These are phyloP conservation scores for Areca catechu DNA, from an alignment of 176 grass and related monocot genomes.

Conservation along the genomic window DNA sequence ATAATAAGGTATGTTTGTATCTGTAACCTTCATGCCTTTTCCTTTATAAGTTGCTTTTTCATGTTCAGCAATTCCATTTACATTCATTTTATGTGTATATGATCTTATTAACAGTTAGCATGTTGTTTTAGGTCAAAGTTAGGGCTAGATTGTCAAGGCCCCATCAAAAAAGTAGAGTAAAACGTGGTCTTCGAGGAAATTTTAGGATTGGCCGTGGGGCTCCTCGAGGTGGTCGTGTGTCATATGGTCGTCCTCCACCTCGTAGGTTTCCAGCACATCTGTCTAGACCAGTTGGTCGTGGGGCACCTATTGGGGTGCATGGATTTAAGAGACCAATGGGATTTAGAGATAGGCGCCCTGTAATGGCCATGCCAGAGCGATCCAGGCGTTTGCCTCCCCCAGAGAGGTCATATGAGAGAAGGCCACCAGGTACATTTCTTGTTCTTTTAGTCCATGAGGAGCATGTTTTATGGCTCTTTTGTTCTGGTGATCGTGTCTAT, in stretches of 20 bases:
- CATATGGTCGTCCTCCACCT: slow-evolving; percentile 33
- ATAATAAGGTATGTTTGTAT: slow-evolving; percentile 42
- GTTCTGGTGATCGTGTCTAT: slow-evolving; percentile 1
- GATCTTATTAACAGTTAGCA: neutral
- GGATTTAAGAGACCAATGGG: slow-evolving; percentile 55
- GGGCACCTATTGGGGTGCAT: slow-evolving; percentile 36
- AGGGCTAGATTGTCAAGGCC: slow-evolving; percentile 80
- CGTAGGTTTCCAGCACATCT: slow-evolving; percentile 33
- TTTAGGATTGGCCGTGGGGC: slow-evolving; percentile 49
- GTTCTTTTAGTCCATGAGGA: too few relatives aligned
- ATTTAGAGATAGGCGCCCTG: slow-evolving; percentile 57
- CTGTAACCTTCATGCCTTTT: neutral
- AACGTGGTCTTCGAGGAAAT: slow-evolving; percentile 63
- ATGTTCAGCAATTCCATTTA: neutral
- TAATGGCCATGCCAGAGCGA: slow-evolving; percentile 49
- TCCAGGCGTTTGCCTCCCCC: slow-evolving; percentile 50
- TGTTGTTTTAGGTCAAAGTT: slow-evolving; percentile 56
- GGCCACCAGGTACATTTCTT: slow-evolving; percentile 41
- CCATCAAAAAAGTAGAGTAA: slow-evolving; percentile 66
- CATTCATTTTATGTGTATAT: slow-evolving; percentile 5
- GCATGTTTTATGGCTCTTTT: too few relatives aligned
- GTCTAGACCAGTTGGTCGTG: slow-evolving; percentile 26
- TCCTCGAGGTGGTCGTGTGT: slow-evolving; percentile 36
- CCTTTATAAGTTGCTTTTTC: too few relatives aligned
- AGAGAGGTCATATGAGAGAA: slow-evolving; percentile 59